These are phyloP conservation scores for Brassica balearica DNA, from an alignment of 441 rosid species.

Conservation along the genomic window DNA sequence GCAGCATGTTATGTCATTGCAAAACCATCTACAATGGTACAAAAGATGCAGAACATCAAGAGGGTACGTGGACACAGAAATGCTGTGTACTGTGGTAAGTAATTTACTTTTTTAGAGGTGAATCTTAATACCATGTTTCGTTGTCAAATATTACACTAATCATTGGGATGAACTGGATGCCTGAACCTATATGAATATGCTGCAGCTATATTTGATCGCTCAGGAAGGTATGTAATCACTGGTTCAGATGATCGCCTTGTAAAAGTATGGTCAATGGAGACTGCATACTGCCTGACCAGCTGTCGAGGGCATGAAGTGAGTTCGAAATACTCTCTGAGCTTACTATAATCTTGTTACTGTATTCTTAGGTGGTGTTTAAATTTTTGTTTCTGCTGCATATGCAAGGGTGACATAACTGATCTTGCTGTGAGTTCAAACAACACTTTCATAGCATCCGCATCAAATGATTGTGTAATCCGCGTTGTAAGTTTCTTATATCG, in stretches of 20 bases:
- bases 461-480: constrained; percentile 96
- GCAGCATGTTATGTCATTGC: constrained; percentile 94
- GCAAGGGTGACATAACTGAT: constrained; percentile 99
- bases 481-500: constrained; percentile 68
- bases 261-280: constrained; percentile 99
- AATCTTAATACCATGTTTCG: neutral
- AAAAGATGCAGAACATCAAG: constrained; percentile 95
- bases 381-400: constrained; percentile 39
- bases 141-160: constrained; percentile 12
- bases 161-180: constrained; percentile 29
- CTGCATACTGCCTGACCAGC: constrained; percentile 99
- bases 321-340: constrained; percentile 39
- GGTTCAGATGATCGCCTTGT: constrained; percentile 99
- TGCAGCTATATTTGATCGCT: constrained; percentile 97
- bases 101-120: constrained; percentile 29
- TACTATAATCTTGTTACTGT: constrained; percentile 24
- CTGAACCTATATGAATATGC: constrained; percentile 44
- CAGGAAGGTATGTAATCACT: constrained; percentile 96
- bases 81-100: constrained; percentile 98
- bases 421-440: constrained; percentile 99
- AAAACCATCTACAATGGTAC: constrained; percentile 93
- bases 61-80: constrained; percentile 93
- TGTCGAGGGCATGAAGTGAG: constrained; percentile 99
- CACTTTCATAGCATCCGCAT: constrained; percentile 91
- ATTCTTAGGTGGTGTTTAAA: constrained; percentile 31